Base-by-base conservation (phyloP, 139 green algal species). In the Auxenochlorella protothecoides region DNA sequence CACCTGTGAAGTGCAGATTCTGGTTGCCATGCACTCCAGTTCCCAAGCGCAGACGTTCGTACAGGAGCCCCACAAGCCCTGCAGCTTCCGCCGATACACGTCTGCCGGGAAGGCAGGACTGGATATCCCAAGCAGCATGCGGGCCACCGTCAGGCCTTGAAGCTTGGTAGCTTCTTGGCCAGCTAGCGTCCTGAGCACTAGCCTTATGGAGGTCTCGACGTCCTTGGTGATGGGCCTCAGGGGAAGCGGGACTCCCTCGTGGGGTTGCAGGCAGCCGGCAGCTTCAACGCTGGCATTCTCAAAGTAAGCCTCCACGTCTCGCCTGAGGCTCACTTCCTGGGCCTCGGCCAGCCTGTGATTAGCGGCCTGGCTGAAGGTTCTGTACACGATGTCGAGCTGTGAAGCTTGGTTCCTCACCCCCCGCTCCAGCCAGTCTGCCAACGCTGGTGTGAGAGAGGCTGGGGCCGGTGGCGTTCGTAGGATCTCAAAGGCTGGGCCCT, bases 51-150 rank as follows among this genome's bases (percentile, higher is more conserved):
- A 44, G 27, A 44, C 27, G 27, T 44, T 44, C 27, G 27, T 44
- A 44, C 27, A 44, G 27, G 27, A 44, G 1, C 27, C 27, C 27
- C 27, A 44, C 27, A 44, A 44, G 27, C 27, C 27, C 27, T 44
- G 27, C 27, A 44, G 27, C 27, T 44, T 44, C 27, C 27, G 27
- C 27, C 27, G 27, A 44, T 44, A 44, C 27, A 44, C 68, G 11
- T 81, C 71, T 0, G 74, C 63, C 2, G 89, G 88, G 63, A 85
- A 88, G 54, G 83, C 85, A 5, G 89, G 82, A 51, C 79, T 83
- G 53, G 65, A 9, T n/a, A 93, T 66, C 0, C 89, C 90, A 51
- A 90, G 85, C 64, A 93, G 66, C 15, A 93, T 80, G 16, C 87
- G 75, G 3, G 89, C 88, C 3, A 92, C 70, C 2, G 79, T 80